Conservation (phyloP, 495 filamentous ascomycete genomes). For the Penicillium argentinense region DNA sequence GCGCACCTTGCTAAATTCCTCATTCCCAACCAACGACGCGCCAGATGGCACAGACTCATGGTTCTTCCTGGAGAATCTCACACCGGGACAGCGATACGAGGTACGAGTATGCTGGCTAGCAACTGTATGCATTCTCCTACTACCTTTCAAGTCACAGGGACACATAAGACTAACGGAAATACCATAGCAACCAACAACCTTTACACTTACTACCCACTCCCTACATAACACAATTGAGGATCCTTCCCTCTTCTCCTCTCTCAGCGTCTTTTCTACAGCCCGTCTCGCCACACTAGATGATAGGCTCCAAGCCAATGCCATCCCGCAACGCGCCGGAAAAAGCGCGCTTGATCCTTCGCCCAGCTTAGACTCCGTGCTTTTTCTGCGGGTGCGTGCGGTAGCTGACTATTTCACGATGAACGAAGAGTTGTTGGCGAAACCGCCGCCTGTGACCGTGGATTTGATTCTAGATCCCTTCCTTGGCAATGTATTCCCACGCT, state of each 20-base stretch:
- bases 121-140: conserved; percentile 60
- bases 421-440: conserved; percentile 68
- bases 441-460: conserved; percentile 75
- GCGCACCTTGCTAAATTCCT: conserved; percentile 60
- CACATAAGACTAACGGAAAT: neutral
- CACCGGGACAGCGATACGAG: conserved; percentile 78
- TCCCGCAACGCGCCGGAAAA: conserved; percentile 7
- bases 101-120: conserved; percentile 92
- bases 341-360: conserved; percentile 17
- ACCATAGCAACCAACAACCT: conserved; percentile 81
- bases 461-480: conserved; percentile 87
- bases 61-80: conserved; percentile 78
- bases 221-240: conserved; percentile 58
- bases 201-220: conserved; percentile 64
- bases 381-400: conserved; percentile 72
- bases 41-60: conserved; percentile 70
- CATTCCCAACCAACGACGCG: conserved; percentile 58
- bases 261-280: conserved; percentile 61
- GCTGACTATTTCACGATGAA: conserved; percentile 84
- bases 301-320: conserved; percentile 14
- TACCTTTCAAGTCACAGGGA: neutral
- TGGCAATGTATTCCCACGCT: conserved; percentile 68
- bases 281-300: conserved; percentile 36
- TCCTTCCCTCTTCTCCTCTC: conserved; percentile 59
- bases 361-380: conserved; percentile 59